Evolutionary conservation across 2,329 filamentous ascomycete species (phyloP), one percentile per base, ranked within the genome.

Genomic region (Eurotiales sp.): DNA sequence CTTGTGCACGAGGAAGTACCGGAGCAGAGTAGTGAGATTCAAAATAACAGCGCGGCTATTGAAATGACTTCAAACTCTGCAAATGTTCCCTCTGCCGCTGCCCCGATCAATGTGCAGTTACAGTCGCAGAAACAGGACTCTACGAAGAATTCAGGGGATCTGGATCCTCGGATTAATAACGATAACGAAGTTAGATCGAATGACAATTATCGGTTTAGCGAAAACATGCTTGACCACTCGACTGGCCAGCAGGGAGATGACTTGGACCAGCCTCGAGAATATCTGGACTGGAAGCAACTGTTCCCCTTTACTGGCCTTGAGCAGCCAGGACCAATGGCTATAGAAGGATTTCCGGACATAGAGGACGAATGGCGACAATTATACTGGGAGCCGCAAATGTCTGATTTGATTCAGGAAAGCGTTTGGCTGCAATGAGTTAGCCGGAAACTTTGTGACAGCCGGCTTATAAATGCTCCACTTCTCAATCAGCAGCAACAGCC

Each of bases 291-390:
- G 70, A 64, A 68, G 27, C 69, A 72, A 53, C 58, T 73, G 4
- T 72, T 72, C 51, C 66, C 70, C 11, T 72, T 71, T 41, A 64
- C 64, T 3, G 70, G 71, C 51, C 55, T 65, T 14, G 69, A 71
- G 12, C 63, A 69, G 22, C 63, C 68, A 3, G 61, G 64, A 5
- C 66, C 69, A 2, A 65, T 71, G 55, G 60, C 64, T 5, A 60
- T 68, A 41, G 70, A 72, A 44, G 66, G 67, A 17, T 56, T 72
- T 3, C 64, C 67, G 4, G 69, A 72, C 43, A 60, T 72, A 50
- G 70, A 72, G 56, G 67, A 72, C 36, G 71, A 73, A 57, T 73
- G 71, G 71, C 65, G 71, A n/a, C 69, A 72, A 53, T 66, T 73
- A 8, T 73, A 73, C 50, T 69, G 72, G 53, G 70, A 73, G 49